Base-by-base conservation (phyloP, 1,284 basidiomycete species). In the Trichosporon inkin region DNA sequence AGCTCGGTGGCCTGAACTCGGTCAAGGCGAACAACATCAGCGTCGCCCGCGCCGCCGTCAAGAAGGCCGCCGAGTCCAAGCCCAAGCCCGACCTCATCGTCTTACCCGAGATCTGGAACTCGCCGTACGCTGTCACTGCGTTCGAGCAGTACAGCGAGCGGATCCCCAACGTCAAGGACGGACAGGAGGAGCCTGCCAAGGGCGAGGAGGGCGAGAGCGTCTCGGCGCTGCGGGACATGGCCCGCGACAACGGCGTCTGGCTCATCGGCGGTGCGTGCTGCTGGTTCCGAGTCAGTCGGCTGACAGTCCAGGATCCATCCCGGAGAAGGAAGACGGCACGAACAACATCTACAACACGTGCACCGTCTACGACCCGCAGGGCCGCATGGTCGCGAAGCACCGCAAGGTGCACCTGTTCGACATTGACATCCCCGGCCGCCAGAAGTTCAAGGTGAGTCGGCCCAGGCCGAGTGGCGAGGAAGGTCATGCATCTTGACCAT, bases 361-460 rank as follows among this genome's bases (percentile, higher is more conserved):
- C 62, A 93, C 89, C 1, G 92, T 92, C 2, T 96, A 94, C 79
- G 86, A 89, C 65, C 91, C 92, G 0, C 72, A 87, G 76, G 91
- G 91, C 13, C 85, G 89, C 55, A 83, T 98, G 40, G 85, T 99
- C 28, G 88, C 90, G 0, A 85, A 85, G 37, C 92, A 98, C 76
- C 86, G 95, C 57, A 98, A 99, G 78, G 84, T 99, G 1, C 96
- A 99, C 73, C 81, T 99, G 10, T 99, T 99, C 73, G 95, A 99
- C 76, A 98, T 99, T 63, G 91, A 99, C 74, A 95, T 98, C 58
- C 93, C 93, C 0, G 95, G 95, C 17, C 88, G 91, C 76, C 97
- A 99, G 78, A 92, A 81, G 4, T 99, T 99, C 85, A 95, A 95
- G 82, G 92, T 89, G 58, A 63, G 79, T 68, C 52, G 34, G 36